Evolutionary conservation across 805 yeast species (phyloP), one percentile per base, ranked within the genome.

Genomic region (Zygoascus flipseniorum): DNA sequence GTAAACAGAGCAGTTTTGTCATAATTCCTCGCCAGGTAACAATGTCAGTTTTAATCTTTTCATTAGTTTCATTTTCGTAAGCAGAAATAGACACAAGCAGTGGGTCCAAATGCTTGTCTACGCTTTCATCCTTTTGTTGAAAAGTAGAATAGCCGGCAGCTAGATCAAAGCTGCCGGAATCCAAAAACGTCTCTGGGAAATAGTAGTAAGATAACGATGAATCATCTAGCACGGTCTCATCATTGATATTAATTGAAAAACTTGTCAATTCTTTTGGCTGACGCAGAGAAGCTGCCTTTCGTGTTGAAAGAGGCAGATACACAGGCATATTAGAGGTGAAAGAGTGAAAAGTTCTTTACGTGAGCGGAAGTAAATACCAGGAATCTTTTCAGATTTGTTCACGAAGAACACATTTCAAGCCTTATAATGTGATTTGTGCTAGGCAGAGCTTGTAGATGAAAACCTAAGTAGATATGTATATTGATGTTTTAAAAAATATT

Each of bases 11-110:
- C 39, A 92, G 69, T 54, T 80, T 78, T 32, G 89, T 82, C 82
- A 92, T 80, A 37, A 88, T 69, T 0, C 97, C 98, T 60, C 97
- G 75, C 78, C 87, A 89, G 0, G 96, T 82, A 20, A 93, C 72
- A 31, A 93, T 77, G 60, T 89, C 86, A 1, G 80, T 78, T 31
- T 77, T 76, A 1, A 79, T 63, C 56, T 77, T 81, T n/a, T 61
- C 61, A n/a, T 19, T 23, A 5, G 71, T 67, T 16, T 63, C 62
- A 18, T 69, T 63, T 67, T 93, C 98, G 60, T 78, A 72, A 5
- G 70, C 60, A 56, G 73, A 70, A 6, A 93, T 62, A 0, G 86
- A 80, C 31, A 65, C 61, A 41, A 93, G 67, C 5, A 86, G 69
- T 0, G 83, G 80, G 44, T 76, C 74, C 52, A 90, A 74, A 55